Evolutionary conservation across 257 asterid species (phyloP).

Genomic region (Salvia splendens): DNA sequence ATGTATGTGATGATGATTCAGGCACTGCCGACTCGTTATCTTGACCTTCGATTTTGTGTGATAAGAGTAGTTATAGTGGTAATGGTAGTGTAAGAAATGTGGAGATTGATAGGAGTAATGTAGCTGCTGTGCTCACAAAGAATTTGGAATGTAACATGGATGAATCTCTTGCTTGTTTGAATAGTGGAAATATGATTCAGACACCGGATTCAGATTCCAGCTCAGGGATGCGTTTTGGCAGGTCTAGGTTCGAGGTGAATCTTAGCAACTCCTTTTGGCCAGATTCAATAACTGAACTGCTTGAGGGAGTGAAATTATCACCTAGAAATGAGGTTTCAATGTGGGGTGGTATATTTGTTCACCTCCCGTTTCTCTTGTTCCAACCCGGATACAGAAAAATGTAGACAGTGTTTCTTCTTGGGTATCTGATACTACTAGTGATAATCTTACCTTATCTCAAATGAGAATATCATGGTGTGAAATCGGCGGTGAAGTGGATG

Average conservation of each 20-base stretch:
- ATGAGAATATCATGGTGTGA: conserved; percentile 85
- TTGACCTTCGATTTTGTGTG: conserved; percentile 38
- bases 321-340: conserved; percentile 32
- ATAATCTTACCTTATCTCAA: conserved; percentile 47
- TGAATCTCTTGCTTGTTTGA: conserved; percentile 36
- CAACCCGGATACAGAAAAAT: background rate
- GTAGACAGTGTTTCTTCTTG: conserved; percentile 33
- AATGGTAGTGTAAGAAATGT: conserved; percentile 28
- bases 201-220: conserved; percentile 64
- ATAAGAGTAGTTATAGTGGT: conserved; percentile 23
- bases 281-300: conserved; percentile 35
- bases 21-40: conserved; percentile 24
- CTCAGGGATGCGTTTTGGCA: conserved; percentile 31
- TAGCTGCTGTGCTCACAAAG: conserved; percentile 29
- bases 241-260: conserved; percentile 31
- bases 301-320: conserved; percentile 38
- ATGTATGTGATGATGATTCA: conserved; percentile 18
- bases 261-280: conserved; percentile 23
- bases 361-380: conserved; percentile 26
- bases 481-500: too few relatives aligned
- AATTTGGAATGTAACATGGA: conserved; percentile 23
- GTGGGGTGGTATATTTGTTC: conserved; percentile 40
- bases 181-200: conserved; percentile 59
- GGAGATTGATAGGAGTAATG: conserved; percentile 32
- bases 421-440: conserved; percentile 50